These are phyloP conservation scores for Anacardium occidentale DNA, from an alignment of 345 rosid genomes.

Conservation along the genomic window DNA sequence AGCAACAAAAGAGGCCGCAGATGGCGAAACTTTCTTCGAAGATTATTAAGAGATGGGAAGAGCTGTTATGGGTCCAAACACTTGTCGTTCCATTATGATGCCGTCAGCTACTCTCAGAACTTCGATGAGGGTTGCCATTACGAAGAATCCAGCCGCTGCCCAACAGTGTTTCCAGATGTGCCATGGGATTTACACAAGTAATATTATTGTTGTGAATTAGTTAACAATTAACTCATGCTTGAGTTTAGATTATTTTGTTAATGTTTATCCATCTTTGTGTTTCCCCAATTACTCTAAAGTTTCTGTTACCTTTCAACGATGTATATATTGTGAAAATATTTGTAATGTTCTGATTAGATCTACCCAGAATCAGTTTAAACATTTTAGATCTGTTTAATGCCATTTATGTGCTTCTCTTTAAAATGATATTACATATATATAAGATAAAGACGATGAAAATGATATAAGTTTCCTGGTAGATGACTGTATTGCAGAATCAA, in stretches of 20 bases:
- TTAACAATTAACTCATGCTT: neutral
- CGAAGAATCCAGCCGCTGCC: conserved; percentile 27
- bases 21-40: conserved; percentile 52
- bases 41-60: conserved; percentile 42
- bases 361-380: neutral
- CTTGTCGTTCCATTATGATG: conserved; percentile 68
- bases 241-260: neutral
- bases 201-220: neutral
- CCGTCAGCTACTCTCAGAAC: conserved; percentile 73
- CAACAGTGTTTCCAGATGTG: conserved; percentile 20
- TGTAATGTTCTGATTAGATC: too few species aligned
- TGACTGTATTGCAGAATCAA: too few species aligned
- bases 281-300: neutral
- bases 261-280: neutral
- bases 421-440: too few species aligned
- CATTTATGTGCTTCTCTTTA: too few species aligned
- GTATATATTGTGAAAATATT: neutral
- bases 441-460: too few species aligned
- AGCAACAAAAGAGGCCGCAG: conserved; percentile 29
- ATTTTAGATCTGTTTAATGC: too few species aligned
- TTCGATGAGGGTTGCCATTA: conserved; percentile 59
- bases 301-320: neutral
- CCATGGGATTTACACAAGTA: conserved; percentile 35
- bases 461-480: too few species aligned
- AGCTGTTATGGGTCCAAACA: conserved; percentile 45